A percentile compares a stretch with the other conserved stretches of the same genome.
Evolutionary conservation across 768 basidiomycete genomes (phyloP).

Genomic region (Trametes gibbosa): DNA sequence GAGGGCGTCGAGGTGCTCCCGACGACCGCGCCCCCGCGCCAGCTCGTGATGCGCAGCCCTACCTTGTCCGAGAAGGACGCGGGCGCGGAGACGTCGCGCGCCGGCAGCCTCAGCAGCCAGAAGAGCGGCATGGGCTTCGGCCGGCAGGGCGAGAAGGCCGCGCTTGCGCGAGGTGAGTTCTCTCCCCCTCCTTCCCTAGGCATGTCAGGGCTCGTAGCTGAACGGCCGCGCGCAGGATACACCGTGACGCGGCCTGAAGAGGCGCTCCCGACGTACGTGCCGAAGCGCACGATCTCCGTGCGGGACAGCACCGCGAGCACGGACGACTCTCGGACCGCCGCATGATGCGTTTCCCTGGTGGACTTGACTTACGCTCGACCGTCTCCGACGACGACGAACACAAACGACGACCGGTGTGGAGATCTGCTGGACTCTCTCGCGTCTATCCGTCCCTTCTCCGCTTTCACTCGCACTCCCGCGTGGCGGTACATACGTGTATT

Average conservation of each 20-base stretch:
- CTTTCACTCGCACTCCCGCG: background rate
- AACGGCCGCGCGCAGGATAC: constrained; percentile 39
- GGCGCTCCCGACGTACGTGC: constrained; percentile 51
- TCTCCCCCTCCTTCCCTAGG: constrained; percentile 13
- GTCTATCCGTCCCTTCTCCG: background rate
- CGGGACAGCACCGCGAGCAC: constrained; percentile 24
- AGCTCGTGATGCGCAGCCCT: constrained; percentile 19
- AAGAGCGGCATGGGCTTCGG: constrained; percentile 68
- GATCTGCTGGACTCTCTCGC: background rate
- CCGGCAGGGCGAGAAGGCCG: constrained; percentile 75
- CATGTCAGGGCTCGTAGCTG: background rate
- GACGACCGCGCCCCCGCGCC: constrained; percentile 29
- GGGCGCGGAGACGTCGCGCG: constrained; percentile 19
- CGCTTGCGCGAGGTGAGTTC: constrained; percentile 56
- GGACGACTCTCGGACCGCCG: constrained; percentile 14
- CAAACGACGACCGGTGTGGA: too few relatives aligned
- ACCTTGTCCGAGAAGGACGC: constrained; percentile 30
- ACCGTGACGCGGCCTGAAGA: constrained; percentile 55
- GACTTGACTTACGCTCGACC: background rate
- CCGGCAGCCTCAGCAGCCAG: constrained; percentile 20
- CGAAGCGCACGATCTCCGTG: constrained; percentile 15
- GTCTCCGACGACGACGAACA: constrained; percentile 4
- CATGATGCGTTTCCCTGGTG: background rate
- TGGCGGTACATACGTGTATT: constrained; percentile 8
- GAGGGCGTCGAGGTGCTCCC: constrained; percentile 53